Conservation (phyloP, 2,329 filamentous ascomycete genomes). For the Monosporascus sp. region DNA sequence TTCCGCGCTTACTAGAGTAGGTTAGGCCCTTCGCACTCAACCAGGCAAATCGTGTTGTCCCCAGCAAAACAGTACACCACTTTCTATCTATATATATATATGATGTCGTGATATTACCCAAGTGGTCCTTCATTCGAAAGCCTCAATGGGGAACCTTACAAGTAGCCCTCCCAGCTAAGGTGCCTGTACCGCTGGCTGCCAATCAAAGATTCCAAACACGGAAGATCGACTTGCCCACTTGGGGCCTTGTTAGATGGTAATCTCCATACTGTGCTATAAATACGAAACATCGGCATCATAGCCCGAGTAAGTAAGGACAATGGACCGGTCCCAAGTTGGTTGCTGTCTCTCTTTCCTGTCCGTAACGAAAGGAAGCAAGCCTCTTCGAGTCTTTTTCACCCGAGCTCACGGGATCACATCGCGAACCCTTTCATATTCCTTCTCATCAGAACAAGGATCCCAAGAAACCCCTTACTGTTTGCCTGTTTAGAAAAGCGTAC, state of each 20-base stretch:
- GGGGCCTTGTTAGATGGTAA: not conserved
- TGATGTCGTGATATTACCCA: not conserved
- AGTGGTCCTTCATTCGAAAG: not conserved
- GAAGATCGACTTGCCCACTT: not conserved
- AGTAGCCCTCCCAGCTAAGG: not conserved
- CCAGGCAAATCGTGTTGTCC: not conserved
- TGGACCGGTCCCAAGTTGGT: not conserved
- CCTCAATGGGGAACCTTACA: not conserved
- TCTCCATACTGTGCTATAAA: not conserved
- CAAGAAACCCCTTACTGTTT: too few species aligned
- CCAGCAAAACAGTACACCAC: not conserved
- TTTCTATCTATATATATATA: not conserved
- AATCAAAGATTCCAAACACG: not conserved
- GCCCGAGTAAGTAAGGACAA: not conserved
- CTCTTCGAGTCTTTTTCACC: not conserved
- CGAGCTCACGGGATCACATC: too few species aligned
- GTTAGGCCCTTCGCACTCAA: not conserved
- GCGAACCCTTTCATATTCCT: too few species aligned
- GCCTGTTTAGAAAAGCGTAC: too few species aligned
- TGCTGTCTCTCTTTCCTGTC: not conserved
- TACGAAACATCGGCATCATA: not conserved
- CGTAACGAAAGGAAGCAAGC: not conserved
- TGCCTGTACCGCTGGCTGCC: not conserved
- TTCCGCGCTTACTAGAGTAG: not conserved
- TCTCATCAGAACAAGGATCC: too few species aligned